These are phyloP conservation scores for Fusarium irregulare DNA, from an alignment of 2,329 filamentous ascomycete genomes.

Conservation along the genomic window DNA sequence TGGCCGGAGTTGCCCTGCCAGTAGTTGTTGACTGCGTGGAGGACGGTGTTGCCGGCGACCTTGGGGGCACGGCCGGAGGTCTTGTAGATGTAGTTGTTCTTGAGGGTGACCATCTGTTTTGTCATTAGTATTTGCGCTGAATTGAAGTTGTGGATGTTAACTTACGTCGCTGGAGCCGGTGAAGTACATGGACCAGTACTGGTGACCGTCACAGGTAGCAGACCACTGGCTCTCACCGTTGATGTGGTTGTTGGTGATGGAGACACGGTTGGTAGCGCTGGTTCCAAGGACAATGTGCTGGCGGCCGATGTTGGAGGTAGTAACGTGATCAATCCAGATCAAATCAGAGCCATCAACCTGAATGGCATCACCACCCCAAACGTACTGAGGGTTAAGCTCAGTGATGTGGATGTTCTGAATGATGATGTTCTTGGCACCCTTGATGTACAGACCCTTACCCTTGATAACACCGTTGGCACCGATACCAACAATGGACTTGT, in stretches of 20 bases:
- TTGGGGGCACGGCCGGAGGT: conserved; percentile 68
- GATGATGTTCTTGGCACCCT: conserved; percentile 64
- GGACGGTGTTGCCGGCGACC: conserved; percentile 64
- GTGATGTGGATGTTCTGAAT: conserved; percentile 69
- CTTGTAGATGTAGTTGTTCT: conserved; percentile 71
- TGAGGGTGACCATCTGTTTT: conserved; percentile 60
- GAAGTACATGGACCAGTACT: conserved; percentile 71
- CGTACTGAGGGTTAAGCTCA: conserved; percentile 66
- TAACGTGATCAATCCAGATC: conserved; percentile 65
- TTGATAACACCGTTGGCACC: conserved; percentile 65
- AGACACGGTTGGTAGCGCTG: conserved; percentile 64
- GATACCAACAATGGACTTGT: conserved; percentile 68
- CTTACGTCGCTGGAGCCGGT: conserved; percentile 61
- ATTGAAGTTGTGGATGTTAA: fast-evolving
- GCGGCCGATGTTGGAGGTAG: conserved; percentile 67
- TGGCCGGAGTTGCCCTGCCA: conserved; percentile 66
- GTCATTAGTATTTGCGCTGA: not conserved
- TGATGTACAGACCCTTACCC: conserved; percentile 65
- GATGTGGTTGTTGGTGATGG: conserved; percentile 67
- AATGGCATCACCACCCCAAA: conserved; percentile 70
- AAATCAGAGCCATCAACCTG: conserved; percentile 60
- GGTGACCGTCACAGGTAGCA: conserved; percentile 67
- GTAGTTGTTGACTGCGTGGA: conserved; percentile 73
- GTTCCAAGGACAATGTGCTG: conserved; percentile 71
- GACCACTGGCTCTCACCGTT: conserved; percentile 66